A percentile compares a stretch with the other conserved stretches of the same genome.
Evolutionary conservation across 148 eudicot species (phyloP).

Genomic region (Chenopodium album): DNA sequence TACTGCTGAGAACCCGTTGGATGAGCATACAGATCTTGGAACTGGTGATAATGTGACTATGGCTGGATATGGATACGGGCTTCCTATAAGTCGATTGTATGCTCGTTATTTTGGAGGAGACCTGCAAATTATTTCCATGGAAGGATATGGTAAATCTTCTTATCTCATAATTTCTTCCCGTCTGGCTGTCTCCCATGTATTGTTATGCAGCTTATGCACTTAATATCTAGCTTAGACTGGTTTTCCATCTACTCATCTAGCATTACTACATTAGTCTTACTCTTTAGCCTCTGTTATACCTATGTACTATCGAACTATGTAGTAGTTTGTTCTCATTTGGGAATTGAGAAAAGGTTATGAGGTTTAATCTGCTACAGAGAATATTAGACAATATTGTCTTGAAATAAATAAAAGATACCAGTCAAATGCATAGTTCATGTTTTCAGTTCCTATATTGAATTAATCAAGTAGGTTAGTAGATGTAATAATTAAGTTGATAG

Average conservation of each 20-base stretch:
- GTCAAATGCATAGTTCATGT: neutral
- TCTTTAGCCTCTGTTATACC: neutral
- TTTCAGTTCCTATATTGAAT: neutral
- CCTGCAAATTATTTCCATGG: constrained; percentile 94
- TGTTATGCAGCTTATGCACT: neutral
- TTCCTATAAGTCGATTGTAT: constrained; percentile 91
- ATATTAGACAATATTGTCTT: neutral
- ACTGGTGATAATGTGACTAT: constrained; percentile 59
- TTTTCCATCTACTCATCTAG: neutral
- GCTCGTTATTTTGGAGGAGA: constrained; percentile 98
- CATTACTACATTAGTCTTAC: neutral
- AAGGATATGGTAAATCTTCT: constrained; percentile 76
- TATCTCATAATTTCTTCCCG: neutral
- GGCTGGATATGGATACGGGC: constrained; percentile 98
- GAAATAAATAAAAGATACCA: neutral
- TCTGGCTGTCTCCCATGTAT: no score
- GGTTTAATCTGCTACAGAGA: neutral
- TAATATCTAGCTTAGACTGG: neutral
- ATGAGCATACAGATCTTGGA: constrained; percentile 52
- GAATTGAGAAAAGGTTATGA: neutral
- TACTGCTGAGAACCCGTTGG: constrained; percentile 80
- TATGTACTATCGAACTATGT: neutral
- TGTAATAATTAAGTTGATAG: neutral
- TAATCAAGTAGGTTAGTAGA: neutral
- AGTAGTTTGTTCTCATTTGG: neutral